Conservation (phyloP, 2,329 filamentous ascomycete genomes). For the Trichoderma sp. region DNA sequence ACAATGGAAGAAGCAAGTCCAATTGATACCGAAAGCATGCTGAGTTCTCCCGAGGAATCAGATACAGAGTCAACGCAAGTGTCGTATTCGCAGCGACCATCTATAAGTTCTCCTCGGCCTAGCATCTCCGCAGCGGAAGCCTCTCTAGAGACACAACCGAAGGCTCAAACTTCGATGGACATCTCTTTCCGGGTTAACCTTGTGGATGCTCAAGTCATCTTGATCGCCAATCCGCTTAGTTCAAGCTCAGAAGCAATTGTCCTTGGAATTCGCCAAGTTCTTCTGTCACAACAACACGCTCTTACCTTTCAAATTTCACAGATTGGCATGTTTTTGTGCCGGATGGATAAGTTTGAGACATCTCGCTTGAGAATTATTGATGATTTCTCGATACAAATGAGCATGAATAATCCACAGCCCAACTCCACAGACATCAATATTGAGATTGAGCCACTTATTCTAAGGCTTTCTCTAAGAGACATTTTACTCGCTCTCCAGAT, state of each 20-base stretch:
- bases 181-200: conserved; percentile 90
- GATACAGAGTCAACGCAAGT: conserved; percentile 60
- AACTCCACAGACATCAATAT: conserved; percentile 78
- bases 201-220: conserved; percentile 92
- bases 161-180: conserved; percentile 54
- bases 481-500: conserved; percentile 94
- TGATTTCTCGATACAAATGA: conserved; percentile 90
- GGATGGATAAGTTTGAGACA: conserved; percentile 97
- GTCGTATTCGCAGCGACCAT: conserved; percentile 34
- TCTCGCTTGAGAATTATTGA: conserved; percentile 90
- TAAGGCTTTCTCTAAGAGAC: conserved; percentile 88
- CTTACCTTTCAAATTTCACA: conserved; percentile 91
- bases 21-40: conserved; percentile 53
- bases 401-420: conserved; percentile 69
- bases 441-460: conserved; percentile 85
- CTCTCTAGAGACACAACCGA: conserved; percentile 18
- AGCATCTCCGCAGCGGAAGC: conserved; percentile 26
- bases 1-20: conserved; percentile 58
- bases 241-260: conserved; percentile 94
- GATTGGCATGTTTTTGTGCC: conserved; percentile 96
- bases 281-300: conserved; percentile 91
- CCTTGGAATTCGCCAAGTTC: conserved; percentile 86
- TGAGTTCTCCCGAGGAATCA: conserved; percentile 60
- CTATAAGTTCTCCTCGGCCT: conserved; percentile 32
- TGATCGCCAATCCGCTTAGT: conserved; percentile 92